Evolutionary conservation across 306 rosid species (phyloP).

Genomic region (Fragaria vesca): DNA sequence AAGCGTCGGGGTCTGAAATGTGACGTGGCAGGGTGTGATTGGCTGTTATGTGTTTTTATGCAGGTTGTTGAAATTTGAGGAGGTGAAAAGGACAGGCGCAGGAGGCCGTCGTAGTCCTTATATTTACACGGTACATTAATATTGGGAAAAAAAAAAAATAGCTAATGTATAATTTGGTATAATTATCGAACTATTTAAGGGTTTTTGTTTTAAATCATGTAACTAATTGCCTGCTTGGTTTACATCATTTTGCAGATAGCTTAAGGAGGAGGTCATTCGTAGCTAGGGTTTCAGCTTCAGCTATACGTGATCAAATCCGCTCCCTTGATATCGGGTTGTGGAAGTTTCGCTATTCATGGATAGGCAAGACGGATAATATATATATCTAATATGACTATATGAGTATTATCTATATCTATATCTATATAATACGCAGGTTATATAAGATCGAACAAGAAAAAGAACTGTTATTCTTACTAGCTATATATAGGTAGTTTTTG

Average conservation of each 20-base stretch:
- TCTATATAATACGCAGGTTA: background rate
- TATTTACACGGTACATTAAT: conserved; percentile 28
- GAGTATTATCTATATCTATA: background rate
- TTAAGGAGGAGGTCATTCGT: background rate
- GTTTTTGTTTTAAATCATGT: background rate
- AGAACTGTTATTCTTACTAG: background rate
- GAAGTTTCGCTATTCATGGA: conserved; percentile 12
- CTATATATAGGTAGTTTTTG: background rate
- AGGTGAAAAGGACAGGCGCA: conserved; percentile 34
- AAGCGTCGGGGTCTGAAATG: background rate
- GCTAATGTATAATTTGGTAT: background rate
- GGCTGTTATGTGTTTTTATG: background rate
- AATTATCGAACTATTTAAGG: background rate
- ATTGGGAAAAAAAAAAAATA: background rate
- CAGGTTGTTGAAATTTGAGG: conserved; percentile 33
- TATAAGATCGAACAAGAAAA: background rate
- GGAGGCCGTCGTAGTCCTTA: conserved; percentile 41
- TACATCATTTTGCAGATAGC: conserved; percentile 24
- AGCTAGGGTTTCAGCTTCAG: background rate
- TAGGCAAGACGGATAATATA: conserved; percentile 11
- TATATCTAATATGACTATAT: background rate
- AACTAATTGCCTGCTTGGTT: no score
- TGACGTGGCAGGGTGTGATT: background rate
- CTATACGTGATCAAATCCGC: background rate
- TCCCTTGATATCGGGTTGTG: background rate